Conservation (phyloP, 2,329 filamentous ascomycete genomes). For the Clonostachys byssicola region DNA sequence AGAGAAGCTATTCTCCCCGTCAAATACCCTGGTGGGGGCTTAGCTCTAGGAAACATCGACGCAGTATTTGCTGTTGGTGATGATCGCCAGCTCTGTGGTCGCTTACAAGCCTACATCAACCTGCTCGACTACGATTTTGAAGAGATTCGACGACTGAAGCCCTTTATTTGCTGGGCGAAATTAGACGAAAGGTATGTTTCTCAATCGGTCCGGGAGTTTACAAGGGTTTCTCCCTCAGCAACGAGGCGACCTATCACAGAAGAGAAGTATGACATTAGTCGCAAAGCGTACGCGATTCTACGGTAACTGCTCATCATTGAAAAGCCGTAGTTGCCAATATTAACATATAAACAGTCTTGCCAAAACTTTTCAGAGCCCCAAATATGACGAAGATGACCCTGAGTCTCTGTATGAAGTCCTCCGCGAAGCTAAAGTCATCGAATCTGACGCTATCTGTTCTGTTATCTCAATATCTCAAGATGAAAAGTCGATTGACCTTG, state of each 20-base stretch:
- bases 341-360: no score
- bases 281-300: no score
- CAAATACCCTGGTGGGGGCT: slow-evolving; percentile 8
- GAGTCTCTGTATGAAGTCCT: no score
- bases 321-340: no score
- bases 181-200: slow-evolving; percentile 25
- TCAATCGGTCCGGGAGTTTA: slow-evolving; percentile 19
- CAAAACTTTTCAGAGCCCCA: no score
- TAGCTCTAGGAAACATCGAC: slow-evolving; percentile 4
- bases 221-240: no score
- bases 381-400: no score
- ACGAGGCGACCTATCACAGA: no score
- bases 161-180: slow-evolving; percentile 24
- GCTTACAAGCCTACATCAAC: slow-evolving; percentile 19
- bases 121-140: slow-evolving; percentile 27
- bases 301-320: no score
- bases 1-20: slow-evolving; percentile 13
- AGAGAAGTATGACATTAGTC: no score
- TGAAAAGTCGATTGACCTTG: slow-evolving; percentile 7
- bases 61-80: slow-evolving; percentile 26
- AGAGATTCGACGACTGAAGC: slow-evolving; percentile 18
- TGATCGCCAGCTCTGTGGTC: slow-evolving; percentile 14
- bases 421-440: slow-evolving; percentile 11
- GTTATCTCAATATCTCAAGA: slow-evolving; percentile 18
- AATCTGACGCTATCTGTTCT: slow-evolving; percentile 21